Evolutionary conservation across 768 basidiomycete genomes (phyloP).

Genomic region (Mycena epipterygia): DNA sequence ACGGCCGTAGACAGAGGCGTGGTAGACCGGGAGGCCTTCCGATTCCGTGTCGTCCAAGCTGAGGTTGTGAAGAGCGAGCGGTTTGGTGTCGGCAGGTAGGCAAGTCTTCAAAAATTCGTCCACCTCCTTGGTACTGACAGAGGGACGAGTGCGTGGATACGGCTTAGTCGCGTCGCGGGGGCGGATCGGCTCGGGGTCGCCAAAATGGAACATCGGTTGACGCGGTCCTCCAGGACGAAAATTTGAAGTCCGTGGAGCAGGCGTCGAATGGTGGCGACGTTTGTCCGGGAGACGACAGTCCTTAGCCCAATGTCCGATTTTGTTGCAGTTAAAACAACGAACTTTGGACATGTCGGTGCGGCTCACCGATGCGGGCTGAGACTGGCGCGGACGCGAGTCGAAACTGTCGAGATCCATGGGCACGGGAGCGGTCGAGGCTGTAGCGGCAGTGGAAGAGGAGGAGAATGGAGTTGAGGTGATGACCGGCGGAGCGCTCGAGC

Average conservation of each 20-base stretch:
- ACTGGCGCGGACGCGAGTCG: not conserved
- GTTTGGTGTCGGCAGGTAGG: not conserved
- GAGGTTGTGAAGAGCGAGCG: not conserved
- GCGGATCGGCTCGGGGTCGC: not conserved
- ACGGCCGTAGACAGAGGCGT: not conserved
- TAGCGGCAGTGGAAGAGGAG: not conserved
- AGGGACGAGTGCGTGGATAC: not conserved
- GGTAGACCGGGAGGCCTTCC: conserved; percentile 22
- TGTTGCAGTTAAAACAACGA: conserved; percentile 32
- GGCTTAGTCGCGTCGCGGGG: not conserved
- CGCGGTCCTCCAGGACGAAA: not conserved
- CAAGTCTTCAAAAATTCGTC: not conserved
- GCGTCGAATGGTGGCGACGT: not conserved
- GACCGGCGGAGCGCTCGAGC: not conserved
- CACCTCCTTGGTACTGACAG: not conserved
- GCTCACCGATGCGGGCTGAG: not conserved
- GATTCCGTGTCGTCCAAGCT: conserved; percentile 7
- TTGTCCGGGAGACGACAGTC: conserved; percentile 14
- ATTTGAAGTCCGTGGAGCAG: not conserved
- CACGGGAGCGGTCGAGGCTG: not conserved
- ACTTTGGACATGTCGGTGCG: conserved; percentile 13
- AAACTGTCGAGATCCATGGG: conserved; percentile 10
- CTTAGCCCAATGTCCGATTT: conserved; percentile 24
- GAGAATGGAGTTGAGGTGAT: not conserved
- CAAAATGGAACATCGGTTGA: conserved; percentile 2